Base-by-base conservation (phyloP, 345 rosid genomes). In the Erodium maritimum region DNA sequence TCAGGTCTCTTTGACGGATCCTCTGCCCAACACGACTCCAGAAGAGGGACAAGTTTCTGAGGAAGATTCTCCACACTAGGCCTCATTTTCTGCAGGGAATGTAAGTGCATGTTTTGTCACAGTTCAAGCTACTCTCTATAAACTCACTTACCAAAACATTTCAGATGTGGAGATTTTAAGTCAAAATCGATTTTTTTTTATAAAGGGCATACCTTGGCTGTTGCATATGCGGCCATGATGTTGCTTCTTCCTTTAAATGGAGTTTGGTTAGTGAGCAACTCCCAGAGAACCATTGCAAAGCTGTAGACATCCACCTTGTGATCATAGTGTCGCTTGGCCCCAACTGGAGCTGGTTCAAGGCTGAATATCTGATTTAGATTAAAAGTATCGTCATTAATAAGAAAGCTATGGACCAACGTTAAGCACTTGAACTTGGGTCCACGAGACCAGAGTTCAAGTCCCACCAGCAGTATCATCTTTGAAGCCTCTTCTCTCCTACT, bases 291-390 rank as follows among this genome's bases (percentile, higher is more conserved):
- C 17, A 86, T 61, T 33, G 86, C 59, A 42, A 78, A 86, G 69
- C 90, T 86, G 65, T 80, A 86, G 21, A 84, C 90, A 62, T 86
- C 95, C 21, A 71, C 86, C 71, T 83, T 86, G 73, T 78, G 90
- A 66, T 86, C 84, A 50, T 86, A 86, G 21, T 72, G 82, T 61
- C 67, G 71, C 68, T 64, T 78, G 45, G 62, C 79, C 45, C 79
- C 83, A 13, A 23, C 10, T 20, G 21, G 65, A 25, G 76, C 67
- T 37, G 88, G 75, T 16, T 73, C 86, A 69, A 12, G 42, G 70
- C 79, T 73, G 65, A 67, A 77, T 58, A 77, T 56, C 89, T 85
- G 70, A 18, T 50, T 55, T 23, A 20, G 45, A 22, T 20, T 45
- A 61, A 33, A 23, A 51, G 16, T n/a, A 65, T 63, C 56, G 50